A percentile compares a stretch with the other conserved stretches of the same genome.
Evolutionary conservation across 2,329 filamentous ascomycete species (phyloP).

Genomic region (Curvularia sp.): DNA sequence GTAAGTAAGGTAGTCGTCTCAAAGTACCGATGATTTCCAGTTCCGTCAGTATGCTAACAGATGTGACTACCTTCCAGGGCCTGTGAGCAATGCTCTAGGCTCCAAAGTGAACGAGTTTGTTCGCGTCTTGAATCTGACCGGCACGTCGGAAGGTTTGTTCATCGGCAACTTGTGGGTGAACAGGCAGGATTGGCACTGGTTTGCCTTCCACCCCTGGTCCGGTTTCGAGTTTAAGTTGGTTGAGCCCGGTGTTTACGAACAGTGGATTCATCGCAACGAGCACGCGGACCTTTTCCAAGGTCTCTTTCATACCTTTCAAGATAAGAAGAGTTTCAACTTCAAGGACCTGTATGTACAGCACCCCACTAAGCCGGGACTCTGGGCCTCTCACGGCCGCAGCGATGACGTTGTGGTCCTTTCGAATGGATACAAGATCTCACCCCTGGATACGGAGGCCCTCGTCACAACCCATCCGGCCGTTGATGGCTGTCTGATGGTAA

Average conservation of each 20-base stretch:
- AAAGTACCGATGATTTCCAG: too few relatives aligned
- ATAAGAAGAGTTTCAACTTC: slow-evolving; percentile 23
- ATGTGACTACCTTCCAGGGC: slow-evolving; percentile 12
- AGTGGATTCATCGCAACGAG: slow-evolving; percentile 46
- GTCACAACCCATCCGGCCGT: slow-evolving; percentile 39
- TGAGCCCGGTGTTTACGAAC: slow-evolving; percentile 43
- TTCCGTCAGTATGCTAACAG: too few relatives aligned
- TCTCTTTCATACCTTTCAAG: slow-evolving; percentile 33
- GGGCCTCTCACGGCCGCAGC: slow-evolving; percentile 25
- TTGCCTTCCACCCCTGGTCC: slow-evolving; percentile 29
- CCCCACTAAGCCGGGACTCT: slow-evolving; percentile 30
- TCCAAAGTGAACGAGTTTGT: slow-evolving; percentile 27
- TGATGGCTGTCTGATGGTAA: slow-evolving; percentile 33
- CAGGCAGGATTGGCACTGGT: slow-evolving; percentile 34
- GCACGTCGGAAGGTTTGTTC: slow-evolving; percentile 34
- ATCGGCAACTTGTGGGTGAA: slow-evolving; percentile 22
- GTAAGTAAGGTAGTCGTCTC: slow-evolving; percentile 14
- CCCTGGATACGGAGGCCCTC: slow-evolving; percentile 27
- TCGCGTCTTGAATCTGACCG: slow-evolving; percentile 29
- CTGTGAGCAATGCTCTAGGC: slow-evolving; percentile 24
- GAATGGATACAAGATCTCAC: slow-evolving; percentile 31
- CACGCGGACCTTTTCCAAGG: slow-evolving; percentile 30
- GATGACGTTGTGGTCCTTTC: slow-evolving; percentile 31
- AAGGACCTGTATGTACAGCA: slow-evolving; percentile 31
- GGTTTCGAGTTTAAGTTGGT: slow-evolving; percentile 34